phyloP scores from a whole-genome alignment of 2,329 filamentous ascomycete genomes.

The Sporothrix curviconia region DNA sequence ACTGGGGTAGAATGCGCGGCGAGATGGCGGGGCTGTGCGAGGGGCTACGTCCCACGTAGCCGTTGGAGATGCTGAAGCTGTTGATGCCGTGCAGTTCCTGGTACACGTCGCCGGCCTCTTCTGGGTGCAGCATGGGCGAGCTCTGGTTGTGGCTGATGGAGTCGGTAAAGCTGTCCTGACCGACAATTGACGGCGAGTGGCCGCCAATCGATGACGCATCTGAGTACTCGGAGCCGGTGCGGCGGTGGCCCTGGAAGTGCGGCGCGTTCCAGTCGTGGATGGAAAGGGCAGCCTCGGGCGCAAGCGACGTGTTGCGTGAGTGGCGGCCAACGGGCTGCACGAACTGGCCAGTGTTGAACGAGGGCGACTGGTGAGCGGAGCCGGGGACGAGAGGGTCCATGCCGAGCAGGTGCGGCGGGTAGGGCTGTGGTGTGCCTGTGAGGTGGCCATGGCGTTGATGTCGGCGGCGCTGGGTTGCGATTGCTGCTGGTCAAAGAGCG shows the following conservation, averaged over 20 bases:
- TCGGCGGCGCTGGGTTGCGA: slow-evolving; percentile 3
- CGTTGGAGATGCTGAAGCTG: slow-evolving; percentile 73
- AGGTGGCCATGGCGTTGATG: slow-evolving; percentile 48
- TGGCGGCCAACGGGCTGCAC: slow-evolving; percentile 42
- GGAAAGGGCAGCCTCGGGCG: slow-evolving; percentile 51
- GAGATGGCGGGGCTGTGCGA: slow-evolving; percentile 66
- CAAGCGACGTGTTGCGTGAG: slow-evolving; percentile 51
- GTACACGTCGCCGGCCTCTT: slow-evolving; percentile 61
- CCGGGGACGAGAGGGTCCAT: slow-evolving; percentile 32
- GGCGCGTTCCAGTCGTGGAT: slow-evolving; percentile 49
- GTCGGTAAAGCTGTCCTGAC: slow-evolving; percentile 74
- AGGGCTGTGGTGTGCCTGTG: slow-evolving; percentile 49
- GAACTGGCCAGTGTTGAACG: slow-evolving; percentile 51
- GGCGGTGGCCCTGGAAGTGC: slow-evolving; percentile 73
- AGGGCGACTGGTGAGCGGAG: slow-evolving; percentile 51
- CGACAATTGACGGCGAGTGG: slow-evolving; percentile 68
- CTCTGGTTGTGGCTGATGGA: slow-evolving; percentile 61
- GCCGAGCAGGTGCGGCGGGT: slow-evolving; percentile 49
- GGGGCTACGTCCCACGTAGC: slow-evolving; percentile 62
- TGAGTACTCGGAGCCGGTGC: slow-evolving; percentile 83
- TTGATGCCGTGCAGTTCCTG: slow-evolving; percentile 72
- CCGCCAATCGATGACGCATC: slow-evolving; percentile 81
- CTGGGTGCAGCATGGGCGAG: slow-evolving; percentile 72
- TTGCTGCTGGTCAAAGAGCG: slow-evolving; percentile 47
- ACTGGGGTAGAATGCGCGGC: slow-evolving; percentile 52